Conservation (phyloP, 2,329 filamentous ascomycete species). For the Aspergillus floridensis region DNA sequence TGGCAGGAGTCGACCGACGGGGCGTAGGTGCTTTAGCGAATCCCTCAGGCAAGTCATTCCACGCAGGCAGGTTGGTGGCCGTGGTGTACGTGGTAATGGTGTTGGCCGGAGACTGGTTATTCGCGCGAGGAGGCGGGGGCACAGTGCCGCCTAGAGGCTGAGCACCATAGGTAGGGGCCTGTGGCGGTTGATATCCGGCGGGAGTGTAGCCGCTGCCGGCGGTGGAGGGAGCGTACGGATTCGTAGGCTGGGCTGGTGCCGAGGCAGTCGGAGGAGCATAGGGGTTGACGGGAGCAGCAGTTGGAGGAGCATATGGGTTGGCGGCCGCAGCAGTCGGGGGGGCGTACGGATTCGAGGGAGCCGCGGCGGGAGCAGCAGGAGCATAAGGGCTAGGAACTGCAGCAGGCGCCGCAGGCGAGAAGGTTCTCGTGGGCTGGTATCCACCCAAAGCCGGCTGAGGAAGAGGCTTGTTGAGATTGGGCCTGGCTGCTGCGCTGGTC, state of each 20-base stretch:
- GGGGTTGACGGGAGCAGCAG: slow-evolving; percentile 31
- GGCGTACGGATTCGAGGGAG: slow-evolving; percentile 51
- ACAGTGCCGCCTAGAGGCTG: slow-evolving; percentile 45
- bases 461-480: slow-evolving; percentile 41
- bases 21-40: slow-evolving; percentile 70
- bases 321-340: slow-evolving; percentile 39
- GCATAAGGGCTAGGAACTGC: slow-evolving; percentile 48
- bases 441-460: slow-evolving; percentile 31
- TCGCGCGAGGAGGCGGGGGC: slow-evolving; percentile 63
- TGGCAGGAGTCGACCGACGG: slow-evolving; percentile 69
- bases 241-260: slow-evolving; percentile 13
- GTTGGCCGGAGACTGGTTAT: slow-evolving; percentile 60
- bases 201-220: slow-evolving; percentile 34
- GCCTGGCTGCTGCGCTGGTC: slow-evolving; percentile 39
- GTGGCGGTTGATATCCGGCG: slow-evolving; percentile 58
- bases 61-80: slow-evolving; percentile 70
- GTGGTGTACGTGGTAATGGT: slow-evolving; percentile 64
- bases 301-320: slow-evolving; percentile 53
- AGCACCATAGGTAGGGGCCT: slow-evolving; percentile 45
- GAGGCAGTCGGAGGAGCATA: slow-evolving; percentile 32
- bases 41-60: slow-evolving; percentile 90
- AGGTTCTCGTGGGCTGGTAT: slow-evolving; percentile 37
- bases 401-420: slow-evolving; percentile 28
- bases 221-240: slow-evolving; percentile 31
- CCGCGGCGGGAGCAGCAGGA: slow-evolving; percentile 38